Percentiles rank a stretch among this genome's conserved stretches.
phyloP scores from a whole-genome alignment of 176 grass and related monocot species.

The Cenchrus fungigraminus region DNA sequence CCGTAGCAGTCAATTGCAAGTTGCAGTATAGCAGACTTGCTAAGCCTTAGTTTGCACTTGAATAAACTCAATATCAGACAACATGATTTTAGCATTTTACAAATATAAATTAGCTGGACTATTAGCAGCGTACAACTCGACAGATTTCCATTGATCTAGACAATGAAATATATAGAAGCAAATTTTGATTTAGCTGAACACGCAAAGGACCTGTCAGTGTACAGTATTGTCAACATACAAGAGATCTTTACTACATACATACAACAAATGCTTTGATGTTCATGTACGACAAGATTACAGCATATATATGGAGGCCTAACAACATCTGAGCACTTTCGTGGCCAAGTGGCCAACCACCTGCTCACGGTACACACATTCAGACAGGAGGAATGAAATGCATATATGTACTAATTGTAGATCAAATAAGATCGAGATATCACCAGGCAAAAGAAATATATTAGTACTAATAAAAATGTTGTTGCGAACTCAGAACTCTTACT shows the following conservation, averaged over 20 bases:
- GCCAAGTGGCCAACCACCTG: too few species aligned
- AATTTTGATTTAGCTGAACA: slow-evolving; percentile 11
- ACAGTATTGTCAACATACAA: slow-evolving; percentile 2
- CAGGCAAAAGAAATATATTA: not conserved
- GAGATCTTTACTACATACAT: not conserved
- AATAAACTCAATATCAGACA: not conserved
- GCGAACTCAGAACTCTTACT: too few species aligned
- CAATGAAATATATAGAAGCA: slow-evolving; percentile 17
- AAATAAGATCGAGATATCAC: too few species aligned
- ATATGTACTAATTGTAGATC: too few species aligned
- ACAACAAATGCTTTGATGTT: not conserved
- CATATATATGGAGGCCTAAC: too few species aligned
- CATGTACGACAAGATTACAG: too few species aligned
- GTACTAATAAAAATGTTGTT: too few species aligned
- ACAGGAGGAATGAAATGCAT: not conserved
- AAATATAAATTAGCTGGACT: slow-evolving; percentile 6
- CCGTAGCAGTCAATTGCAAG: too few species aligned
- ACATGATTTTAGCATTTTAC: not conserved
- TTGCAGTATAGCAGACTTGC: too few species aligned
- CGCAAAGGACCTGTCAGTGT: not conserved
- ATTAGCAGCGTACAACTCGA: not conserved
- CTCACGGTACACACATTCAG: not conserved
- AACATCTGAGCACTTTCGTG: too few species aligned
- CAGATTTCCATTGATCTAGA: not conserved
- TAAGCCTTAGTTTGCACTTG: too few species aligned